phyloP scores from a whole-genome alignment of 495 filamentous ascomycete genomes.

The Penicillium chermesinum region DNA sequence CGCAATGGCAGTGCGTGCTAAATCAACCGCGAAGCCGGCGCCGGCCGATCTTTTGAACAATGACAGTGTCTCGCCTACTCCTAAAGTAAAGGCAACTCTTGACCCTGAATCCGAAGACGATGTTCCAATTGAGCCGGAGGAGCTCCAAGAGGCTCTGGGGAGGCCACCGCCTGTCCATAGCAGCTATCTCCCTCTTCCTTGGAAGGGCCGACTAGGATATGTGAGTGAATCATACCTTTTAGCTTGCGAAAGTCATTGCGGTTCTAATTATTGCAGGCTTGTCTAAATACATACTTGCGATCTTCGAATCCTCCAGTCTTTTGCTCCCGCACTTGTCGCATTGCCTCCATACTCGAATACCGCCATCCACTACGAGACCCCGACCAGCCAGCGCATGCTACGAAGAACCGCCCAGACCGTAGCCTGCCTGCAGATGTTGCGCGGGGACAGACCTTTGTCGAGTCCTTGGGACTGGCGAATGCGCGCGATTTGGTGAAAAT shows the following conservation, averaged over 20 bases:
- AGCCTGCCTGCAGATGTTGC: constrained; percentile 55
- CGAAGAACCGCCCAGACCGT: constrained; percentile 77
- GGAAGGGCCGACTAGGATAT: constrained; percentile 90
- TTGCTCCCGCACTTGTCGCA: constrained; percentile 86
- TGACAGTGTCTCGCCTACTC: constrained; percentile 10
- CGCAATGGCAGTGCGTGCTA: constrained; percentile 1
- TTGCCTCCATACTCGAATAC: constrained; percentile 85
- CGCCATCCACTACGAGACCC: constrained; percentile 74
- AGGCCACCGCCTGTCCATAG: constrained; percentile 78
- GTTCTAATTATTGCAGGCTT: constrained; percentile 55
- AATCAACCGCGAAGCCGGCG: too few relatives aligned
- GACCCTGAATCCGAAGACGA: constrained; percentile 49
- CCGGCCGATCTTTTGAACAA: constrained; percentile 20
- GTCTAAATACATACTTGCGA: constrained; percentile 89
- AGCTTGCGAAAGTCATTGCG: background rate
- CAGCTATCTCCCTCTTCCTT: constrained; percentile 79
- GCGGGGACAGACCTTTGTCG: constrained; percentile 65
- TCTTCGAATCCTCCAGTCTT: constrained; percentile 82
- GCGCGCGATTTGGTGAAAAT: constrained; percentile 78
- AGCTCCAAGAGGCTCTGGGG: constrained; percentile 47
- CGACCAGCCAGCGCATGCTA: constrained; percentile 67
- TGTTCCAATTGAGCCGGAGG: constrained; percentile 35
- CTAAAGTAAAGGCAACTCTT: constrained; percentile 17
- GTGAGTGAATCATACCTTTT: constrained; percentile 43
- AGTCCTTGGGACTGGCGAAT: constrained; percentile 75